Evolutionary conservation across 2,329 filamentous ascomycete species (phyloP), one percentile per base, ranked within the genome.

Genomic region (Fusarium multiceps): DNA sequence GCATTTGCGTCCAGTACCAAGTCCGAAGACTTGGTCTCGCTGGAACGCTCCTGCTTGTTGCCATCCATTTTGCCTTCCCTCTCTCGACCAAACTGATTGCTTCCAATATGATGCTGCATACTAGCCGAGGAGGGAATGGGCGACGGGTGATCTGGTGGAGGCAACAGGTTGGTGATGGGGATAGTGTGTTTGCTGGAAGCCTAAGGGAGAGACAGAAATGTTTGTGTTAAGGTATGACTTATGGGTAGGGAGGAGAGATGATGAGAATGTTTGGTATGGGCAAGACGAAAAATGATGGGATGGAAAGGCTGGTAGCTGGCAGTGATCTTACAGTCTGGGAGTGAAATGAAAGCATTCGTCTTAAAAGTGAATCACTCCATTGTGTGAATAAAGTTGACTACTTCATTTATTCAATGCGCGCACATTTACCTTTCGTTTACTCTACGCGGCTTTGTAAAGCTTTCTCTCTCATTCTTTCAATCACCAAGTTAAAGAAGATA

Each of bases 31-130:
- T 32, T 27, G 14, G 14, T n/a, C 7, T 16, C 21, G 51, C 23
- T 20, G 16, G 13, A 18, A 28, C 30, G 41, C 20, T 43, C 12
- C 25, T 32, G 28, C 11, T 28, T 45, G 3, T 40, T 43, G n/a
- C 7, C n/a, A 18, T 48, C 32, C 28, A 48, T 54, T 14, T 34
- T 59, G 23, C n/a, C 59, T 59, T 53, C 53, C 20, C 23, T 49
- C 23, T 18, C 43, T 46, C n/a, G 3, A 11, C 13, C 42, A 25
- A 53, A 16, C 18, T 34, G 12, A 28, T 47, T 30, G 14, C 18
- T 46, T 18, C 12, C 21, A 28, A 14, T 23, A 12, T 34, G 18
- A 14, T 11, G 14, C 12, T 55, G 13, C 32, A 20, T 42, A 14
- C 6, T 37, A n/a, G n/a, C 12, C 13, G 18, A 48, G 23, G 27